Base-by-base conservation (phyloP, 352 stramenopile genomes). In the Globisporangium canariense region DNA sequence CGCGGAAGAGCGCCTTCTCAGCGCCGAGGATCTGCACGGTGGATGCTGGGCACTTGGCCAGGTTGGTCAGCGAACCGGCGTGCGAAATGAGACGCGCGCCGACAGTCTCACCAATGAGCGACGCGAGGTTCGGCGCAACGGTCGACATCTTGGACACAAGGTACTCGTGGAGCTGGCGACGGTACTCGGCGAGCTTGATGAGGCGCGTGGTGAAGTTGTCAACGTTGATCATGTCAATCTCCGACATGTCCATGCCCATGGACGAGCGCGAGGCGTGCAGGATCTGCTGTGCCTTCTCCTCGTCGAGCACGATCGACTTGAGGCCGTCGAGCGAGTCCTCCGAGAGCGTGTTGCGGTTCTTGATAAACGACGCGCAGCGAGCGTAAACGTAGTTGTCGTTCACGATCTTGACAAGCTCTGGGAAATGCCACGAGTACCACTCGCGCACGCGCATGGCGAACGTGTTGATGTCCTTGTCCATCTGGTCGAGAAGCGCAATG, bases 401-500 rank as follows among this genome's bases (percentile, higher is more conserved):
- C 54, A 99, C 96, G 69, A 99, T 97, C 74, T 99, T 98, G 64
- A 98, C 93, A 40, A 99, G 86, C 86, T 99, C 98, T 16, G 98
- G 98, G 79, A 99, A 99, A 78, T 99, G 98, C 98, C 97, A 99
- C 76, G 91, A 98, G 88, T 99, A 99, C 98, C 98, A 99, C 81
- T 99, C 98, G 53, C 97, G 89, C 61, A 99, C 93, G 63, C 98
- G 91, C 98, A 99, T 99, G 57, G 97, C 95, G 77, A 99, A 99
- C 56, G 98, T 99, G 82, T 99, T 99, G 58, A 99, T 91, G 82
- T 99, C 98, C 88, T 99, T 99, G 86, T 99, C 98, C 86, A 99
- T 90, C 70, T 99, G 97, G 86, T 99, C 98, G 14, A 99, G 83
- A 25, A 99, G 84, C 65, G 92, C 97, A 76, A 99, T 99, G 40